Base-by-base conservation (phyloP, 108 stramenopile species). In the Fistulifera solaris region DNA sequence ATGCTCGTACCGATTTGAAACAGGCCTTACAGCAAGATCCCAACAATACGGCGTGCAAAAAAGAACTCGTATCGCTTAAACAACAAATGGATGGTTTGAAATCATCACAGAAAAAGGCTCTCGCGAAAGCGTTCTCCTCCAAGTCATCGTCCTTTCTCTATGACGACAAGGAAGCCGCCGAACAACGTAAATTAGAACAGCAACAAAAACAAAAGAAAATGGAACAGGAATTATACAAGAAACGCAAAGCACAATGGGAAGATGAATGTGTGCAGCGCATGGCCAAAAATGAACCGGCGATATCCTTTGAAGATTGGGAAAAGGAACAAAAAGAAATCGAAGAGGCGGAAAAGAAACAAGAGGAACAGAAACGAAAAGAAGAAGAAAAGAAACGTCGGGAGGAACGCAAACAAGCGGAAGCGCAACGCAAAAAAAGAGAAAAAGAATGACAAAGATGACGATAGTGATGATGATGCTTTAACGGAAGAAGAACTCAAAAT, bases 161-260 rank as follows among this genome's bases (percentile, higher is more conserved):
- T 62, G 66, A 75, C 19, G 85, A 90, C 61, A 85, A 84, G 66
- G 83, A 89, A 54, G 76, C 75, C 59, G 83, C 85, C 41, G 75
- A 89, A 56, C 24, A 41, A 52, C 44, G 52, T 38, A 63, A 63
- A 56, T 62, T 59, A 40, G 68, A 85, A 48, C 43, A 60, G 26
- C 68, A 61, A 53, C 56, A 70, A 35, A 61, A 56, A 49, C 15
- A 46, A 38, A 26, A 45, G 24, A 67, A 77, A 58, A 70, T 86
- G 45, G 46, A 68, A 39, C 59, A 68, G 25, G 81, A 82, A 59
- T 69, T 52, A 11, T 51, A 69, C 24, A 62, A 78, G 57, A 67
- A 84, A 57, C 65, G 83, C 42, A 88, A 87, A 65, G 24, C 55
- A 38, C 67, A 86, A 38, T 93, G 91, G 91, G 87, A 88, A 57